Percentiles rank a stretch among this genome's conserved stretches.
phyloP scores from a whole-genome alignment of 1,284 basidiomycete genomes.

The Boletus hoseneyae region DNA sequence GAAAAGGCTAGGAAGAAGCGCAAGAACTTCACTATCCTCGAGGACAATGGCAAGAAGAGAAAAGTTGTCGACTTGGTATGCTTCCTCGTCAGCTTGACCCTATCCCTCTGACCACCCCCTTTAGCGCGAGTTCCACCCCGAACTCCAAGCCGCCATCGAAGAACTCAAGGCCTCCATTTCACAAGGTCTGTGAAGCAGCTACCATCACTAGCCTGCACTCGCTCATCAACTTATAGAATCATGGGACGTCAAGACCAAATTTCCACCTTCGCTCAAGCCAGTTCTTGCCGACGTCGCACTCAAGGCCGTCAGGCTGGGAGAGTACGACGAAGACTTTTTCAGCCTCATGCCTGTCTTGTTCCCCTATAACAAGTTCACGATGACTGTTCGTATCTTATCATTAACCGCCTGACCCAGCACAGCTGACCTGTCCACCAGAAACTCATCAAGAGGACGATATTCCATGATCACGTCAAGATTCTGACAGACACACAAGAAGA shows the following conservation, averaged over 20 bases:
- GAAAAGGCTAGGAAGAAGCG: slow-evolving; percentile 44
- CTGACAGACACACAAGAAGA: slow-evolving; percentile 62
- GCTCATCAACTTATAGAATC: slow-evolving; percentile 40
- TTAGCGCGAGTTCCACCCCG: slow-evolving; percentile 61
- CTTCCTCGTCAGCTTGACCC: slow-evolving; percentile 3
- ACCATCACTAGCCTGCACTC: neutral
- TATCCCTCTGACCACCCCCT: neutral
- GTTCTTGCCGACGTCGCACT: slow-evolving; percentile 69
- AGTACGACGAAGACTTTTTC: slow-evolving; percentile 92
- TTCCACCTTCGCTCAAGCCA: slow-evolving; percentile 80
- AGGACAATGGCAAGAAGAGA: slow-evolving; percentile 62
- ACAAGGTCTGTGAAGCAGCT: slow-evolving; percentile 40
- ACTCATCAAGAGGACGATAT: slow-evolving; percentile 79
- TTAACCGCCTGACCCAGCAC: neutral
- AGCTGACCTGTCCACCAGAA: slow-evolving; percentile 46
- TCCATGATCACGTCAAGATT: slow-evolving; percentile 61
- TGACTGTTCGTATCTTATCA: slow-evolving; percentile 52
- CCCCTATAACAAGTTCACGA: slow-evolving; percentile 91
- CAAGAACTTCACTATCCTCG: slow-evolving; percentile 46
- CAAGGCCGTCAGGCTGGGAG: slow-evolving; percentile 77
- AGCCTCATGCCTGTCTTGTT: slow-evolving; percentile 83
- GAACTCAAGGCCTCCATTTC: slow-evolving; percentile 60
- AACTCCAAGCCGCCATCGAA: slow-evolving; percentile 61
- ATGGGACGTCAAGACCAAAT: slow-evolving; percentile 82
- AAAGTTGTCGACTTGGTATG: slow-evolving; percentile 63